These are phyloP conservation scores for Microsporum audouinii DNA, from an alignment of 2,329 filamentous ascomycete genomes.

Conservation along the genomic window DNA sequence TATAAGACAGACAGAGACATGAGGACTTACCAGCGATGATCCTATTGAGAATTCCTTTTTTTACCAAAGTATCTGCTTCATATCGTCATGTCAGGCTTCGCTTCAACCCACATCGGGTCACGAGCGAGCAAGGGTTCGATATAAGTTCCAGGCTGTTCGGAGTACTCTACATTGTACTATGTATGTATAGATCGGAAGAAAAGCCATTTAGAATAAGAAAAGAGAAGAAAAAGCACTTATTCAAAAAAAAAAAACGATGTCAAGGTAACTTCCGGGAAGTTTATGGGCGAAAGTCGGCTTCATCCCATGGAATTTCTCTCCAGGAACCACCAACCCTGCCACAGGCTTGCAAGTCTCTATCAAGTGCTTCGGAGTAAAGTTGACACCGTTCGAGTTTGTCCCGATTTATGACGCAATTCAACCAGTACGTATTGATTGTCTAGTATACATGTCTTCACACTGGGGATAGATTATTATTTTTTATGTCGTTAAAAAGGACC, in stretches of 20 bases:
- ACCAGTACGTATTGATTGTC: neutral
- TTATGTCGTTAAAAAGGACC: neutral
- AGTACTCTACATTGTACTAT: too few relatives aligned
- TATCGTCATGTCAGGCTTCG: neutral
- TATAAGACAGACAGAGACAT: too few relatives aligned
- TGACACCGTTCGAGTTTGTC: too few relatives aligned
- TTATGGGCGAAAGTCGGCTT: neutral
- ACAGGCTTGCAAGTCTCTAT: neutral
- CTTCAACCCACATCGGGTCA: neutral
- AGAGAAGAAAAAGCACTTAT: neutral
- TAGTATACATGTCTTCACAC: constrained; percentile 2
- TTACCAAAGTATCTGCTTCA: neutral
- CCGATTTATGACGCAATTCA: neutral
- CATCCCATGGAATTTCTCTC: neutral
- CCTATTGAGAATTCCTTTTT: too few relatives aligned
- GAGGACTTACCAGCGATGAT: too few relatives aligned
- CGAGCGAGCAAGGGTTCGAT: neutral
- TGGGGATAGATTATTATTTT: neutral
- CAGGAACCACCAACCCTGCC: neutral
- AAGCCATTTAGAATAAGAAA: neutral
- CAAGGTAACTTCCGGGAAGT: neutral
- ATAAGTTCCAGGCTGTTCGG: neutral
- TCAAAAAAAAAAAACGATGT: neutral
- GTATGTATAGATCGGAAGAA: too few relatives aligned
- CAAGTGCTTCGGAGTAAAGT: too few relatives aligned